Evolutionary conservation across 352 stramenopile genomes (phyloP).

Genomic region (Globisporangium uncinulatum): DNA sequence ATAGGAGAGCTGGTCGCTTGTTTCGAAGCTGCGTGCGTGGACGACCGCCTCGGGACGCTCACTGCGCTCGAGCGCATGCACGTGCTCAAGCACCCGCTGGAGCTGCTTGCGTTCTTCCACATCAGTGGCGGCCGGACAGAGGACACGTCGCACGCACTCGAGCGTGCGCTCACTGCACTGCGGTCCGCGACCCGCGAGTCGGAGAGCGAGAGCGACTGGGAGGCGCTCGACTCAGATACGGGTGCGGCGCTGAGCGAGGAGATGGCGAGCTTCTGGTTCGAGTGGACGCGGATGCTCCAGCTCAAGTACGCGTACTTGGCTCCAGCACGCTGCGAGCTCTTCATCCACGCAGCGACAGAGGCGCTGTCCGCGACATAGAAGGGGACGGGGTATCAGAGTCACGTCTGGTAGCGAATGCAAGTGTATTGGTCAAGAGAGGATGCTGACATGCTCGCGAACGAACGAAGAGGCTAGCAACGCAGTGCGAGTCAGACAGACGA

Average conservation of each 20-base stretch:
- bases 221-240: not conserved
- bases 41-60: conserved; percentile 14
- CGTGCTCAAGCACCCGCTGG: conserved; percentile 37
- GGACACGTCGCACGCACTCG: conserved; percentile 1
- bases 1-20: conserved; percentile 17
- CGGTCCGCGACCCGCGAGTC: not conserved
- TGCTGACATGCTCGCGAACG: not conserved
- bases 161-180: conserved; percentile 6
- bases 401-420: not conserved
- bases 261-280: conserved; percentile 8
- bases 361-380: not conserved
- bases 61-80: conserved; percentile 18
- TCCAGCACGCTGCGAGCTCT: conserved; percentile 17
- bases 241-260: not conserved
- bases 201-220: not conserved
- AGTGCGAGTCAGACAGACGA: too few species aligned
- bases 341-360: conserved; percentile 5
- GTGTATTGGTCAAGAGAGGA: not conserved
- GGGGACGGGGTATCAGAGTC: not conserved
- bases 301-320: conserved; percentile 47
- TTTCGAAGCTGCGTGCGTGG: conserved; percentile 12
- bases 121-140: conserved; percentile 8
- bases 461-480: not conserved
- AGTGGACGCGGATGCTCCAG: conserved; percentile 35
- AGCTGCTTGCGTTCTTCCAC: conserved; percentile 33